Evolutionary conservation across 139 green algal species (phyloP), one percentile per base, ranked within the genome.

Genomic region (Micromonas pusilla): DNA sequence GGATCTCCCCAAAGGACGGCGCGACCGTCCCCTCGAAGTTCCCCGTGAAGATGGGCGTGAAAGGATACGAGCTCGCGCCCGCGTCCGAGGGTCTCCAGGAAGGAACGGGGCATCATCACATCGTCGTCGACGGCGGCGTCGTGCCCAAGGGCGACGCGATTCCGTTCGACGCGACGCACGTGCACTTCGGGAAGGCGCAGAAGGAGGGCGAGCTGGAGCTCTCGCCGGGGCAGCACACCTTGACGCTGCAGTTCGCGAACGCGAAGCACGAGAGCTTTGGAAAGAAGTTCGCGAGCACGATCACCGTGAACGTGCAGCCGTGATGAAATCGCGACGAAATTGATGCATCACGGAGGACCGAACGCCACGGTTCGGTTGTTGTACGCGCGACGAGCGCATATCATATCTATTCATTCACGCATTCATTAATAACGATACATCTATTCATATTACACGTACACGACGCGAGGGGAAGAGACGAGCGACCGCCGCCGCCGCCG

Each of bases 211-310:
- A 85, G 38, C 33, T 91, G 30, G 78, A 85, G 39, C 73, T 91
- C 32, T 0, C 73, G 13, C 66, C 80, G 16, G 88, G 88, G 57
- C 82, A 83, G 72, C 88, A 91, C 84, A 92, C 72, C 5, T 74
- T 92, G 31, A 88, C 85, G 2, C 86, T 92, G 37, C 86, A 90
- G 82, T 92, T 92, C 73, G 88, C 86, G 23, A 88, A 92, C 76
- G 86, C 85, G 0, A 66, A 79, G 52, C 88, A 90, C 60, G 71
- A 86, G 74, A 82, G 62, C 0, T 88, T 87, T 57, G 83, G 84
- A n/a, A 36, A 73, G 62, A 68, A 80, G 45, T 85, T 73, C 45
- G 6, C 70, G 2, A 83, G 74, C 32, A 87, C 82, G 26, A 83
- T 91, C 32, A 83, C 77, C 25, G 67, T 91, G 6, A 83, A 30